Evolutionary conservation across 441 rosid species (phyloP).

Genomic region (Eruca vesicaria): DNA sequence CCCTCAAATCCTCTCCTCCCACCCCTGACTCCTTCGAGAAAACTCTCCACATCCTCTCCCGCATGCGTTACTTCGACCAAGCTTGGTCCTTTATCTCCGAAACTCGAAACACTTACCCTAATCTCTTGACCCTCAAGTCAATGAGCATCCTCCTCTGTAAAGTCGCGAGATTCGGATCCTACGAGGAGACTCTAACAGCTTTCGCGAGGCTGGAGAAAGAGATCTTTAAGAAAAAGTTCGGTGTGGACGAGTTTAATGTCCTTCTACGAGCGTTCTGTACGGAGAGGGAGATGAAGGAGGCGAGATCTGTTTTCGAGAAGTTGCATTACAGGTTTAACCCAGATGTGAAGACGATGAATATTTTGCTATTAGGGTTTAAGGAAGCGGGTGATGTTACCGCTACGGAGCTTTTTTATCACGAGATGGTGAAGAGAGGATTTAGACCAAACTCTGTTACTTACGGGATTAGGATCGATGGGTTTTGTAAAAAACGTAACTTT

Average conservation of each 20-base stretch:
- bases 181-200: constrained; percentile 66
- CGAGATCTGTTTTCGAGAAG: constrained; percentile 59
- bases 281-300: constrained; percentile 78
- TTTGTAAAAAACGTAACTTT: constrained; percentile 66
- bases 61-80: constrained; percentile 81
- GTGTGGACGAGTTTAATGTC: constrained; percentile 71
- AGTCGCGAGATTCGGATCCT: constrained; percentile 60
- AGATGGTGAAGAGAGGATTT: constrained; percentile 73
- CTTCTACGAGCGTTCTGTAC: constrained; percentile 71
- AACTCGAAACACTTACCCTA: constrained; percentile 39
- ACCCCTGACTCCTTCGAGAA: constrained; percentile 68
- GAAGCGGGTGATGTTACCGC: constrained; percentile 73
- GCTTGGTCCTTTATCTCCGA: constrained; percentile 81
- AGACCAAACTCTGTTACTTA: constrained; percentile 55
- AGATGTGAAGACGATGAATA: constrained; percentile 73
- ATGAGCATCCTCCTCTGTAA: constrained; percentile 79
- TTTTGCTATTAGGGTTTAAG: constrained; percentile 78
- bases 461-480: constrained; percentile 71
- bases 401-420: constrained; percentile 76
- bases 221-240: constrained; percentile 59
- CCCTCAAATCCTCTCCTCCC: constrained; percentile 46
- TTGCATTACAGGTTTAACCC: constrained; percentile 55
- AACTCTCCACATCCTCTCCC: constrained; percentile 70
- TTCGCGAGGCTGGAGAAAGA: constrained; percentile 62
- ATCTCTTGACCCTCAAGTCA: constrained; percentile 55